Conservation (phyloP, 176 grass and related monocot species). For the Thinopyrum elongatum region DNA sequence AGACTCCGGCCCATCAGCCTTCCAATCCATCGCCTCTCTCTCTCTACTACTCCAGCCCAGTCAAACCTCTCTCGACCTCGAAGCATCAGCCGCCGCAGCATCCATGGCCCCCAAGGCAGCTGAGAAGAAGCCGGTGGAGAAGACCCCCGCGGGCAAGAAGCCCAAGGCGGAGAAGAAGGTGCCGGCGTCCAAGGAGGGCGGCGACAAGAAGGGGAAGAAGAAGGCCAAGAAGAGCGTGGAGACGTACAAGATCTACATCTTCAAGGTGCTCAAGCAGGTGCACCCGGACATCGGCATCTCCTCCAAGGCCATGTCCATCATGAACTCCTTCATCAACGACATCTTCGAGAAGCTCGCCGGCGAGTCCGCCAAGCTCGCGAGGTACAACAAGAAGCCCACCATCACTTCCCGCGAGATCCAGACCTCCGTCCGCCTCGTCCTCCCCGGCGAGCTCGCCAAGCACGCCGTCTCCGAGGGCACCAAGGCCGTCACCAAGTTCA, state of each 20-base stretch:
- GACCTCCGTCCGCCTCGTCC: slow-evolving; percentile 63
- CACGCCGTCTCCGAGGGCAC: neutral
- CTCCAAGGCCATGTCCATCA: slow-evolving; percentile 95
- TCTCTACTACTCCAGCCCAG: neutral
- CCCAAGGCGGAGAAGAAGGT: neutral
- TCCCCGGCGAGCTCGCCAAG: slow-evolving; percentile 58
- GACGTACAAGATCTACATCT: slow-evolving; percentile 97
- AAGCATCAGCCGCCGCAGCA: neutral
- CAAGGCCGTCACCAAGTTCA: neutral
- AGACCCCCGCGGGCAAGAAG: neutral
- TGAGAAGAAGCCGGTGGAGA: neutral
- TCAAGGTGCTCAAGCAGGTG: slow-evolving; percentile 95
- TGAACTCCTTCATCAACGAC: slow-evolving; percentile 94
- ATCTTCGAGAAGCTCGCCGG: slow-evolving; percentile 77
- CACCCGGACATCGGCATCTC: slow-evolving; percentile 84
- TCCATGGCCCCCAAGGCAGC: neutral
- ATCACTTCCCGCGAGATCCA: slow-evolving; percentile 62
- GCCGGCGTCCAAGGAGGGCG: neutral
- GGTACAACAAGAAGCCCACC: slow-evolving; percentile 68
- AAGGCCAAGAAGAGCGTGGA: slow-evolving; percentile 58
- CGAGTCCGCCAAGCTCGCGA: slow-evolving; percentile 26
- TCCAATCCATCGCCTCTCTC: neutral
- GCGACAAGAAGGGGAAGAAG: slow-evolving; percentile 41
- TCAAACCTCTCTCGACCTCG: neutral
- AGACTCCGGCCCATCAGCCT: neutral